These are phyloP conservation scores for Excoecaria agallocha DNA, from an alignment of 345 rosid species.

Conservation along the genomic window DNA sequence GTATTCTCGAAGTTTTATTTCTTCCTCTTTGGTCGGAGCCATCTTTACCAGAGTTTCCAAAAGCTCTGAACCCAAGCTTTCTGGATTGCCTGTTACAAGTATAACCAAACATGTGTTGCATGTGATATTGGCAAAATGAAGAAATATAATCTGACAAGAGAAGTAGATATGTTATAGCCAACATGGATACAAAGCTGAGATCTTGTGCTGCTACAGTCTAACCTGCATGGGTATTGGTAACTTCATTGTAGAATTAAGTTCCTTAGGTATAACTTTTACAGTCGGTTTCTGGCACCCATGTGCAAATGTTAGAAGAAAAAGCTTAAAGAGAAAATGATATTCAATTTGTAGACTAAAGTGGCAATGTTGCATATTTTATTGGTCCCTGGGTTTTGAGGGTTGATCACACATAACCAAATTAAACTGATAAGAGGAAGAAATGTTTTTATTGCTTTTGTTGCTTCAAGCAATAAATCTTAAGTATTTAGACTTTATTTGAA, in stretches of 20 bases:
- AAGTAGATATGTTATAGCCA: background rate
- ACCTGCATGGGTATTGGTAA: background rate
- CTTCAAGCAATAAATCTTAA: background rate
- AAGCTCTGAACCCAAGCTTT: constrained; percentile 86
- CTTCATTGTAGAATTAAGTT: background rate
- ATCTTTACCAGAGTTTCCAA: constrained; percentile 91
- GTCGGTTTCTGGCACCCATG: background rate
- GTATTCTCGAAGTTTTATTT: constrained; percentile 84
- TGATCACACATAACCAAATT: background rate
- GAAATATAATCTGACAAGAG: background rate
- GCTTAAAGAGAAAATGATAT: background rate
- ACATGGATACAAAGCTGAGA: background rate
- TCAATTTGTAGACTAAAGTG: background rate
- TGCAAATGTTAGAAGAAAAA: background rate
- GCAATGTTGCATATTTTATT: background rate
- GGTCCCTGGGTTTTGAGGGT: background rate
- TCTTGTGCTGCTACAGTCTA: background rate
- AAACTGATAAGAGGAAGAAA: background rate
- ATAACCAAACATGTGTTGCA: constrained; percentile 18
- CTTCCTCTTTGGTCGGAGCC: constrained; percentile 99
- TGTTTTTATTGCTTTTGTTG: background rate
- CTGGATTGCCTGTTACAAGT: constrained; percentile 76
- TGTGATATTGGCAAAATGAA: constrained; percentile 12
- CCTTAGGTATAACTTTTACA: background rate
- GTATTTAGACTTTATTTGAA: background rate